These are phyloP conservation scores for Tolypocladium album DNA, from an alignment of 2,329 filamentous ascomycete genomes.

Conservation along the genomic window DNA sequence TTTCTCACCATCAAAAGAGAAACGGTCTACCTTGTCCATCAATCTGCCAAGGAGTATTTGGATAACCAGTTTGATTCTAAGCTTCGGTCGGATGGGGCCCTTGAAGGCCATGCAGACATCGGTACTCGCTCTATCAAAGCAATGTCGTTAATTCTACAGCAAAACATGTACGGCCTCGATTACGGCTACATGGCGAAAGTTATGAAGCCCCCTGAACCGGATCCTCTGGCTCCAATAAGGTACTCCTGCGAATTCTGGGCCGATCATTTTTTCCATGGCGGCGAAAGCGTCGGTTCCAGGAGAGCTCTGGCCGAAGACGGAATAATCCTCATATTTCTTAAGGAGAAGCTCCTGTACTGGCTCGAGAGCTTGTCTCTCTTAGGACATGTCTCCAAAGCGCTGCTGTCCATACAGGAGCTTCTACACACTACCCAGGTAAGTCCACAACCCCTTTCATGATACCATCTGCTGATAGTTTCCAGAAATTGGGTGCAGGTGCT, in stretches of 20 bases:
- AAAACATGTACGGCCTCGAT: constrained; percentile 23
- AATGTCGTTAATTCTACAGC: constrained; percentile 15
- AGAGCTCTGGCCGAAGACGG: background rate
- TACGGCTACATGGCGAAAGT: constrained; percentile 4
- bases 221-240: constrained; percentile 5
- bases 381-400: background rate
- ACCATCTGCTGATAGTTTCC: background rate
- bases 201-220: constrained; percentile 3
- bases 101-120: constrained; percentile 16
- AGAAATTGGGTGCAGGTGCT: background rate
- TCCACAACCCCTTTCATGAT: background rate
- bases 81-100: constrained; percentile 17
- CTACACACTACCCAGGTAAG: background rate
- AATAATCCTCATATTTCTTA: background rate
- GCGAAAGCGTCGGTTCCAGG: background rate
- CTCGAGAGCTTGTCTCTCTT: background rate
- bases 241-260: constrained; percentile 12
- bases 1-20: background rate
- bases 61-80: background rate
- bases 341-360: background rate
- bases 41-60: background rate
- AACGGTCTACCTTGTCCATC: background rate
- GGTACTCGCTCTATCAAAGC: constrained; percentile 21
- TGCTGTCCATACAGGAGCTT: background rate
- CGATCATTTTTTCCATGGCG: constrained; percentile 1